These are phyloP conservation scores for Yueomyces sp. DNA, from an alignment of 805 yeast genomes.

Conservation along the genomic window DNA sequence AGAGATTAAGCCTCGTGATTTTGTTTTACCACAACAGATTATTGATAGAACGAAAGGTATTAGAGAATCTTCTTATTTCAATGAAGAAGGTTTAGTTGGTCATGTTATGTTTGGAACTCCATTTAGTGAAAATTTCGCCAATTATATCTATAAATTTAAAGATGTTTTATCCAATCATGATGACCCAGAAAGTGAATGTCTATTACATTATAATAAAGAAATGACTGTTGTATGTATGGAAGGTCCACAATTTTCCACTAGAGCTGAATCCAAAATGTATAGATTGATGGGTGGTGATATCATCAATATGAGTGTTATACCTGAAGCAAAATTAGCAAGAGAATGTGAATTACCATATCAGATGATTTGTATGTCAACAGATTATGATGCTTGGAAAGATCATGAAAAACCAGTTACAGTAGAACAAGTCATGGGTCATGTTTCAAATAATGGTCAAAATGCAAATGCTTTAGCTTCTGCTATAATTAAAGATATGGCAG, in stretches of 20 bases:
- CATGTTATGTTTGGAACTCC: slow-evolving; percentile 98
- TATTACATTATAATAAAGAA: slow-evolving; percentile 57
- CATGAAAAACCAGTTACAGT: slow-evolving; percentile 94
- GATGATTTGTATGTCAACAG: slow-evolving; percentile 98
- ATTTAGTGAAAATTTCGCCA: slow-evolving; percentile 63
- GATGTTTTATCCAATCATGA: slow-evolving; percentile 45
- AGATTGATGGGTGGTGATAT: slow-evolving; percentile 84
- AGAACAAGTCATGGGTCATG: slow-evolving; percentile 88
- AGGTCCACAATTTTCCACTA: slow-evolving; percentile 94
- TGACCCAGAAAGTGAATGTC: slow-evolving; percentile 39
- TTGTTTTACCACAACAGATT: slow-evolving; percentile 91
- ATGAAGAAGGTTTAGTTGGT: slow-evolving; percentile 84
- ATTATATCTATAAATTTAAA: slow-evolving; percentile 41
- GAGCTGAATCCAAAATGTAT: slow-evolving; percentile 90
- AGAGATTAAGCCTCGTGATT: slow-evolving; percentile 86
- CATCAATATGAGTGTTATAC: slow-evolving; percentile 92
- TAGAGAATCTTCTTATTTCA: slow-evolving; percentile 75
- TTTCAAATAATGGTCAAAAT: slow-evolving; percentile 74
- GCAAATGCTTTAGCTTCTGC: slow-evolving; percentile 68
- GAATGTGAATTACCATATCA: slow-evolving; percentile 96
- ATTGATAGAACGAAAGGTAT: slow-evolving; percentile 96
- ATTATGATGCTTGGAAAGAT: slow-evolving; percentile 97
- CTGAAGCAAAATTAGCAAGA: slow-evolving; percentile 94
- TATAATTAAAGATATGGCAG: slow-evolving; percentile 54
- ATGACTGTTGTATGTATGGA: slow-evolving; percentile 92